Evolutionary conservation across 371 early-diverging fungal genomes (phyloP).

Genomic region (Choanephora cucurbitarum): DNA sequence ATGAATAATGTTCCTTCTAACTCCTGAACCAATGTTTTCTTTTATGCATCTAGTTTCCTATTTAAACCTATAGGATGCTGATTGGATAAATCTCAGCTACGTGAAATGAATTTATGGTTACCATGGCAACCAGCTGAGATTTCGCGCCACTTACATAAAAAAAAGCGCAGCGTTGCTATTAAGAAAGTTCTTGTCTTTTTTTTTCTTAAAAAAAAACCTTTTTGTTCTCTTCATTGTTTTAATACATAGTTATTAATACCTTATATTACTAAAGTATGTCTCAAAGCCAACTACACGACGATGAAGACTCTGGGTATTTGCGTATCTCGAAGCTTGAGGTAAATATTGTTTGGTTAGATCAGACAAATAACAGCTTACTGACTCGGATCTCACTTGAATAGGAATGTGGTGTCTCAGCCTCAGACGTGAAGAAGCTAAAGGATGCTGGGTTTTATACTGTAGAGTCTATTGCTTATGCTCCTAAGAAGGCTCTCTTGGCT

Average conservation of each 20-base stretch:
- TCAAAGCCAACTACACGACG: not conserved
- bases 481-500: constrained; percentile 86
- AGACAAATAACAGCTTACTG: too few relatives aligned
- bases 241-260: not conserved
- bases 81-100: not conserved
- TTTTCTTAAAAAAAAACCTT: not conserved
- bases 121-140: not conserved
- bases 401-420: constrained; percentile 81
- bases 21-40: too few relatives aligned
- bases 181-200: too few relatives aligned
- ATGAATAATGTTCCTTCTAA: too few relatives aligned
- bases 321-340: not conserved
- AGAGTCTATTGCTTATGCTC: constrained; percentile 96
- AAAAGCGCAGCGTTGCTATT: too few relatives aligned
- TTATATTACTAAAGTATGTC: not conserved
- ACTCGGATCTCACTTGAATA: constrained; percentile 34
- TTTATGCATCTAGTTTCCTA: too few relatives aligned
- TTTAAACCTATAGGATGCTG: not conserved
- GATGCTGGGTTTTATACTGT: constrained; percentile 97
- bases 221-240: not conserved
- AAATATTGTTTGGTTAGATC: not conserved
- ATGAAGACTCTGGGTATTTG: not conserved
- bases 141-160: not conserved
- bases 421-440: constrained; percentile 86
- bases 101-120: not conserved